Evolutionary conservation across 2,329 filamentous ascomycete genomes (phyloP).

Genomic region (Penicillium glabrum): DNA sequence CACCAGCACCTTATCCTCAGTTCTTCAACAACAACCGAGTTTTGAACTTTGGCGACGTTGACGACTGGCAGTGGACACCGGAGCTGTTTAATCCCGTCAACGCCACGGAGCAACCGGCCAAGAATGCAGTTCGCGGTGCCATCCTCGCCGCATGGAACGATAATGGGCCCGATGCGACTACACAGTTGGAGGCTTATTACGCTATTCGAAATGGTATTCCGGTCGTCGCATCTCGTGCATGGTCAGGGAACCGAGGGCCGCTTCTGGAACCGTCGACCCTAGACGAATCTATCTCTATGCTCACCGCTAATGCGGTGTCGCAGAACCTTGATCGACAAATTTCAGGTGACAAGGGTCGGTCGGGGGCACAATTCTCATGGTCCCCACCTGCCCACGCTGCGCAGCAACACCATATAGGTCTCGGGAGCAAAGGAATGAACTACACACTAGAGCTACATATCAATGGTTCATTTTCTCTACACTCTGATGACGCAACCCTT

Average conservation of each 20-base stretch:
- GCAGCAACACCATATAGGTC: conserved; percentile 31
- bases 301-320: conserved; percentile 45
- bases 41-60: conserved; percentile 50
- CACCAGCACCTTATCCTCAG: conserved; percentile 48
- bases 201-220: conserved; percentile 53
- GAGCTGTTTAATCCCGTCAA: conserved; percentile 54
- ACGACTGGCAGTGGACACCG: conserved; percentile 49
- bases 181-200: conserved; percentile 55
- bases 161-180: conserved; percentile 53
- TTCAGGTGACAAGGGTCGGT: too few relatives aligned
- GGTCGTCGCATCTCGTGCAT: conserved; percentile 54
- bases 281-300: conserved; percentile 37
- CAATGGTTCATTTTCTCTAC: conserved; percentile 47
- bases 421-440: conserved; percentile 56
- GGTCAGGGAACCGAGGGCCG: conserved; percentile 50
- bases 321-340: conserved; percentile 50
- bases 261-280: conserved; percentile 43
- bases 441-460: conserved; percentile 55
- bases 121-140: conserved; percentile 47
- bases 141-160: conserved; percentile 58
- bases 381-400: conserved; percentile 37
- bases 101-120: conserved; percentile 48
- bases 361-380: conserved; percentile 33
- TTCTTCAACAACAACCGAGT: conserved; percentile 49
- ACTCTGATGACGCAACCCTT: conserved; percentile 46